phyloP scores from a whole-genome alignment of 2,329 filamentous ascomycete genomes.

The Aspergillus japonicus region DNA sequence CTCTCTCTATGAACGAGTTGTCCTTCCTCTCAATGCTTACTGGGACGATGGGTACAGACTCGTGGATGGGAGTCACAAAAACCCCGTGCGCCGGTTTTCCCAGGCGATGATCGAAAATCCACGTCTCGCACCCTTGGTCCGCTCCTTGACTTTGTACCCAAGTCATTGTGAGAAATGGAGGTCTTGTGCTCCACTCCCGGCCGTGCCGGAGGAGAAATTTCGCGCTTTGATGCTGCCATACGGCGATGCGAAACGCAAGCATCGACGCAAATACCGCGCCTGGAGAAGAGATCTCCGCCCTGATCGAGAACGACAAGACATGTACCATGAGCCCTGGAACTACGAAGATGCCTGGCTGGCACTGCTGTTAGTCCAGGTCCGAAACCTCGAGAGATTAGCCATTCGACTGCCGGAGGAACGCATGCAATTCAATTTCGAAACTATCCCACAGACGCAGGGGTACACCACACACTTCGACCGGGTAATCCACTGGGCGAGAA shows the following conservation, averaged over 20 bases:
- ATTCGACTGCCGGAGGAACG: background rate
- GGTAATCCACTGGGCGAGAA: background rate
- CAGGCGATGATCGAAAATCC: background rate
- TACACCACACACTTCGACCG: background rate
- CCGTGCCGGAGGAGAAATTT: background rate
- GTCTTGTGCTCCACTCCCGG: background rate
- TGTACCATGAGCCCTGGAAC: background rate
- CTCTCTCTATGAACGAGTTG: background rate
- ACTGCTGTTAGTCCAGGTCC: background rate
- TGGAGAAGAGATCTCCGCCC: background rate
- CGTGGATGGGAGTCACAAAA: background rate
- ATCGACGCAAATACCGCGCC: background rate
- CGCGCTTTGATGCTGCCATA: background rate
- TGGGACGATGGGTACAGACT: background rate
- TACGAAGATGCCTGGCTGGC: conserved; percentile 1
- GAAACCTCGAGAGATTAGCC: background rate
- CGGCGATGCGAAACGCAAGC: background rate
- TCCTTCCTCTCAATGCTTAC: background rate
- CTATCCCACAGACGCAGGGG: background rate
- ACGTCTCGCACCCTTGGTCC: background rate
- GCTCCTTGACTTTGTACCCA: background rate
- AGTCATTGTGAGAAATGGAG: background rate
- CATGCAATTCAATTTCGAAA: background rate
- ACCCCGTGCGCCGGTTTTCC: background rate
- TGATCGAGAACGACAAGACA: background rate